Base-by-base conservation (phyloP, 306 rosid species). In the Betula pendula region DNA sequence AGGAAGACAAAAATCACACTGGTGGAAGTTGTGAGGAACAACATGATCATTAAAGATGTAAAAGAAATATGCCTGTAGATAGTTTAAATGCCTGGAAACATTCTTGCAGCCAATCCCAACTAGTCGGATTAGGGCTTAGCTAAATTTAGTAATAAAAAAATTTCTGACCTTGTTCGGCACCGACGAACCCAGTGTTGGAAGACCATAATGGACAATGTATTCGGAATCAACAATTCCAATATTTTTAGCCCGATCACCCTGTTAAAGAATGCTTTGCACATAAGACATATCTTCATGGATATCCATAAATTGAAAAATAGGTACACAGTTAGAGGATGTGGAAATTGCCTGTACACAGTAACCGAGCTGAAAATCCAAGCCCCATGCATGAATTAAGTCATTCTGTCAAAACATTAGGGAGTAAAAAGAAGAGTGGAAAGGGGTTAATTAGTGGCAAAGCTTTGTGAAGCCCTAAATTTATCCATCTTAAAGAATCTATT, bases 321-420 rank as follows among this genome's bases (percentile, higher is more conserved):
- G 13, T 1, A 13, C 1, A 38, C n/a, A 13, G 5, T 55, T 44
- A 25, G 14, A 49, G 62, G 45, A 77, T 15, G 33, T 45, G 52
- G 60, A 40, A 69, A 48, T 51, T 81, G 59, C 88, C 86, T 84
- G 81, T 24, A 82, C 77, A 68, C 90, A 84, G 68, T 87, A 81
- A 45, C 88, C 90, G 6, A 84, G 80, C 74, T 79, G 84, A 56
- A 81, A 84, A 72, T 84, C 88, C 72, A 87, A 42, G 66, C 88
- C 90, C 90, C 90, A 87, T 42, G 88, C 90, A 70, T 87, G 88
- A 76, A 87, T 73, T 29, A 81, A 75, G 77, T 84, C 90, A 73
- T 87, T 84, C 86, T 87, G 82, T 68, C 70, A 59, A 44, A 51
- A 55, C 10, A 49, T 38, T 19, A 38, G 58, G 33, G n/a, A 22